phyloP scores from a whole-genome alignment of 2,329 filamentous ascomycete species.

The Helminthosporium solani region DNA sequence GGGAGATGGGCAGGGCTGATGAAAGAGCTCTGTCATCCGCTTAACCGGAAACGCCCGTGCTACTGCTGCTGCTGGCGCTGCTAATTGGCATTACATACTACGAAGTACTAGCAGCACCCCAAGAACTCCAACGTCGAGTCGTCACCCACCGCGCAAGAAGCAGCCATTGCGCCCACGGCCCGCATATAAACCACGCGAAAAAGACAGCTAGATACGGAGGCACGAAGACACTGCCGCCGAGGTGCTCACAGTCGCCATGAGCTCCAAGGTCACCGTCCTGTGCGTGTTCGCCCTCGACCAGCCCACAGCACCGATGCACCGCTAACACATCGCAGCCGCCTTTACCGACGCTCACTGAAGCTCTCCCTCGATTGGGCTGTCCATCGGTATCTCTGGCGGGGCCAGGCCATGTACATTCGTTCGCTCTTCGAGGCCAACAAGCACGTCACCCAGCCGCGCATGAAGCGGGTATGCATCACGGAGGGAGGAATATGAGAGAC shows the following conservation, averaged over 20 bases:
- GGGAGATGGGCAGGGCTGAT: constrained; percentile 12
- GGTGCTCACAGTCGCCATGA: constrained; percentile 37
- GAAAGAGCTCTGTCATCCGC: constrained; percentile 29
- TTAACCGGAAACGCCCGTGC: constrained; percentile 24
- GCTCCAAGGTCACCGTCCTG: constrained; percentile 42
- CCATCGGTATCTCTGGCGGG: constrained; percentile 88
- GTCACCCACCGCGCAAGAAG: constrained; percentile 19
- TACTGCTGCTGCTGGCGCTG: constrained; percentile 13
- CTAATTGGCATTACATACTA: too few relatives aligned
- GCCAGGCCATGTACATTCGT: constrained; percentile 93
- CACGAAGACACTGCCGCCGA: constrained; percentile 11
- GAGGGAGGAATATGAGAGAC: background rate
- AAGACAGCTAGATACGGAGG: too few relatives aligned
- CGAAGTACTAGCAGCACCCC: constrained; percentile 16
- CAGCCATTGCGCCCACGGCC: constrained; percentile 32
- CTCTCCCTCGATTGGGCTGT: constrained; percentile 94
- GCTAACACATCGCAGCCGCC: constrained; percentile 52
- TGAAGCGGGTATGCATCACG: constrained; percentile 68
- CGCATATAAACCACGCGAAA: constrained; percentile 12
- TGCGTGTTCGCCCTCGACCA: constrained; percentile 23
- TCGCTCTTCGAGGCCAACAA: constrained; percentile 94
- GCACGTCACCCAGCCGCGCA: constrained; percentile 77
- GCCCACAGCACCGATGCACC: constrained; percentile 17
- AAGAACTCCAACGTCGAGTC: constrained; percentile 25
- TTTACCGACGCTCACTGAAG: constrained; percentile 92